phyloP scores from a whole-genome alignment of 768 basidiomycete species.

The Podaxis sp. region DNA sequence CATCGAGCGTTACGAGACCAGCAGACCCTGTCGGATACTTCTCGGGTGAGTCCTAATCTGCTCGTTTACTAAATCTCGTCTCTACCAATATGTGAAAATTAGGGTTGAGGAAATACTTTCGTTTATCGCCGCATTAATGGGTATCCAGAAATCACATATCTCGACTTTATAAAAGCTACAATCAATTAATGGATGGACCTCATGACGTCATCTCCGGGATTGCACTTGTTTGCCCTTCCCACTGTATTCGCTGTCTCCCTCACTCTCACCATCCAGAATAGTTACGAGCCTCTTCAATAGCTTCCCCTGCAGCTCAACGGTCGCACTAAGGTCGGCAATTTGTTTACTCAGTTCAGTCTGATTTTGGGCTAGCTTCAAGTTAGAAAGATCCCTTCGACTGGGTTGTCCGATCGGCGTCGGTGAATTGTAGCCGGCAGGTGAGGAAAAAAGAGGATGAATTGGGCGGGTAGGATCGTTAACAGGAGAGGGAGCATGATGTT shows the following conservation, averaged over 20 bases:
- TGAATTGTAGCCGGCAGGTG: constrained; percentile 13
- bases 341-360: constrained; percentile 67
- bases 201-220: not conserved
- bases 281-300: constrained; percentile 43
- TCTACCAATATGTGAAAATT: too few species aligned
- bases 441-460: constrained; percentile 9
- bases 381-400: constrained; percentile 44
- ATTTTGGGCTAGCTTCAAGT: constrained; percentile 63
- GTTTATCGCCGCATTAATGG: not conserved
- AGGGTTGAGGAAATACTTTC: too few species aligned
- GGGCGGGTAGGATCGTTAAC: constrained; percentile 15
- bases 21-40: not conserved
- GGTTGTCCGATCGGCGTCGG: constrained; percentile 7
- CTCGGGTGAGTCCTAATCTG: not conserved
- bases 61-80: too few species aligned
- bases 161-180: not conserved
- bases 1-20: not conserved
- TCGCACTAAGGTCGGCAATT: constrained; percentile 54
- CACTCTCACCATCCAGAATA: constrained; percentile 25
- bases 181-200: not conserved
- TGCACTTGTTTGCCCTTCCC: constrained; percentile 7
- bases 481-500: constrained; percentile 9
- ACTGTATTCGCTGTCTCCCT: constrained; percentile 16
- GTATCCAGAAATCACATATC: not conserved
- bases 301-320: constrained; percentile 60